Evolutionary conservation across 345 rosid genomes (phyloP).

Genomic region (Syzygium grande): DNA sequence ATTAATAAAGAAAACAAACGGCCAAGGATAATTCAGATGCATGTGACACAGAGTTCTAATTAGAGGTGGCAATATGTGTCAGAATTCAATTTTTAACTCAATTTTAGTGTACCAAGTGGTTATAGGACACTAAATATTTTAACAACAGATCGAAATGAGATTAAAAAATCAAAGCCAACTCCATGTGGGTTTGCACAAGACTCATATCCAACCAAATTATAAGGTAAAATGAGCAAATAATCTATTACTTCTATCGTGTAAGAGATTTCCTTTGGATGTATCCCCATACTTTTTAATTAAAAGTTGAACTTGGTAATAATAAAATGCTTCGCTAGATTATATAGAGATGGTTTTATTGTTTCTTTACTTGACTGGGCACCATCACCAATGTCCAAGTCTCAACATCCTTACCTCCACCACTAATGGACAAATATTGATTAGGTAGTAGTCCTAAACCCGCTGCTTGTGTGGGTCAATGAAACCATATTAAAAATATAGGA

Average conservation of each 20-base stretch:
- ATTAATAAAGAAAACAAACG: not conserved
- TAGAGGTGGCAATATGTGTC: not conserved
- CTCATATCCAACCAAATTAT: not conserved
- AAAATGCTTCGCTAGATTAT: no score
- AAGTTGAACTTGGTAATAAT: no score
- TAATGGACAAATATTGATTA: not conserved
- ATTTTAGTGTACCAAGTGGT: not conserved
- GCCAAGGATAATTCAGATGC: not conserved
- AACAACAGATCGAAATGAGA: not conserved
- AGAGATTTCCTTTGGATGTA: no score
- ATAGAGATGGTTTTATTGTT: no score
- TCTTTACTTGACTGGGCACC: not conserved
- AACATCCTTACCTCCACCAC: no score
- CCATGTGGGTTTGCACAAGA: not conserved
- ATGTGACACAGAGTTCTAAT: not conserved
- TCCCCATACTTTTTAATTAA: no score
- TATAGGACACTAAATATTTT: no score
- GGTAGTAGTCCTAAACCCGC: not conserved
- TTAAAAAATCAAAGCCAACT: not conserved
- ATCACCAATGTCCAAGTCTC: not conserved
- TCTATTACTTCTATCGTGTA: no score
- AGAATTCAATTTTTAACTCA: no score
- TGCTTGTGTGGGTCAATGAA: not conserved
- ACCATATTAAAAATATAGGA: not conserved
- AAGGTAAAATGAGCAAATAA: not conserved